These are phyloP conservation scores for Candida smagusa DNA, from an alignment of 1,139 yeast genomes.

Conservation along the genomic window DNA sequence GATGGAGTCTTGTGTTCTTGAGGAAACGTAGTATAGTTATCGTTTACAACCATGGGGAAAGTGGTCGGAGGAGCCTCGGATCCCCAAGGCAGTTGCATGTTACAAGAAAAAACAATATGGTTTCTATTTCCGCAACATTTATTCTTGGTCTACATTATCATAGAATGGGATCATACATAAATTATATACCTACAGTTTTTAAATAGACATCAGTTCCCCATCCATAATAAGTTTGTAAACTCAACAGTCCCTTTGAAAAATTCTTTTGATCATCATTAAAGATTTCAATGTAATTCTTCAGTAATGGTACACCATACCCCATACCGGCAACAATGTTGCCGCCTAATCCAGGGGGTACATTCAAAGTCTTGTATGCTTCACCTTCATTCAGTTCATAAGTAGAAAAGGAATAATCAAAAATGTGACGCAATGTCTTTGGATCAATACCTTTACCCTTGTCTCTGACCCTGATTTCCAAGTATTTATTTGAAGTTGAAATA, in stretches of 20 bases:
- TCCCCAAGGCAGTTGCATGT: not conserved
- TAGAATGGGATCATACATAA: no score
- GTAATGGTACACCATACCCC: constrained; percentile 93
- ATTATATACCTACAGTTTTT: constrained; percentile 27
- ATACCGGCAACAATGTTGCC: constrained; percentile 85
- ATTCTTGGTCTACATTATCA: no score
- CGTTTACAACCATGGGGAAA: constrained; percentile 3
- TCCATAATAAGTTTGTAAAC: constrained; percentile 77
- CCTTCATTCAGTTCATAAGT: constrained; percentile 67
- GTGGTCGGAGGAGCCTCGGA: constrained; percentile 6
- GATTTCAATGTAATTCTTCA: constrained; percentile 52
- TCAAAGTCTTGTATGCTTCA: constrained; percentile 54
- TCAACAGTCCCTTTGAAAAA: constrained; percentile 58
- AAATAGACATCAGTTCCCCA: constrained; percentile 64
- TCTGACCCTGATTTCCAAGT: constrained; percentile 65
- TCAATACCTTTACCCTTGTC: constrained; percentile 91
- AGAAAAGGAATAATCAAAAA: constrained; percentile 84
- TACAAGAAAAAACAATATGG: not conserved
- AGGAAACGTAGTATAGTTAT: no score
- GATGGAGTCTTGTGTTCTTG: not conserved
- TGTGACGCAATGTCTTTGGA: constrained; percentile 56
- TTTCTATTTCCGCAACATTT: no score
- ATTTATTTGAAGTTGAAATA: constrained; percentile 50
- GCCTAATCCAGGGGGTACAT: constrained; percentile 69
- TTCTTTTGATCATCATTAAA: constrained; percentile 30